These are phyloP conservation scores for Thozetella sp. DNA, from an alignment of 495 filamentous ascomycete genomes.

Conservation along the genomic window DNA sequence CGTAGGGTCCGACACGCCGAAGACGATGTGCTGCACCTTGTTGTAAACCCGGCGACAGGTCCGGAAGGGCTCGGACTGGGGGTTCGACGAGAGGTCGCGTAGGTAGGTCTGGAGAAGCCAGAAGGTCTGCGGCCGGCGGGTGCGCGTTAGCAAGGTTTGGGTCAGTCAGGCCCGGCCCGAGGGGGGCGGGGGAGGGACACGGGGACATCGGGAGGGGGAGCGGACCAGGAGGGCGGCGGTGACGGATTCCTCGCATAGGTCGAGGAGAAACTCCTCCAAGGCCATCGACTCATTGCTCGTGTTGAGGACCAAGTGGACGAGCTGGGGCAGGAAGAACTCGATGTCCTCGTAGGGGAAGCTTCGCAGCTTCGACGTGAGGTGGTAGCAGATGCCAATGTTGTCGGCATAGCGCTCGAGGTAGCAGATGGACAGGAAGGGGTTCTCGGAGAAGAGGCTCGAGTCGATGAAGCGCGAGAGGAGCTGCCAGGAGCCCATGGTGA, in stretches of 20 bases:
- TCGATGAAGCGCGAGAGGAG: constrained; percentile 66
- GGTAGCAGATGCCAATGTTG: constrained; percentile 80
- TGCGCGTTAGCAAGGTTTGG: constrained; percentile 10
- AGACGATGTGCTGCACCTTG: constrained; percentile 79
- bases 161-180: too few relatives aligned
- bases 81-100: constrained; percentile 69
- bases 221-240: constrained; percentile 74
- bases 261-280: constrained; percentile 77
- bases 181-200: neutral
- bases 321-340: constrained; percentile 80
- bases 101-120: constrained; percentile 84
- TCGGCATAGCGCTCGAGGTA: constrained; percentile 84
- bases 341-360: constrained; percentile 82
- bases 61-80: constrained; percentile 68
- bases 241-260: constrained; percentile 78
- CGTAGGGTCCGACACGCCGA: constrained; percentile 61
- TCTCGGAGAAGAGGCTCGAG: constrained; percentile 65
- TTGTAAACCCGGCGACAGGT: constrained; percentile 77
- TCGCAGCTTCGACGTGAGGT: constrained; percentile 77
- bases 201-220: constrained; percentile 6
- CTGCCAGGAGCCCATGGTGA: constrained; percentile 39
- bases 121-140: constrained; percentile 64
- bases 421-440: constrained; percentile 76
- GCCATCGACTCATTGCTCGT: constrained; percentile 85
- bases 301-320: constrained; percentile 78